A percentile compares a stretch with the other conserved stretches of the same genome.
Evolutionary conservation across 805 yeast genomes (phyloP).

Genomic region (Cyberlindnera mycetangii): DNA sequence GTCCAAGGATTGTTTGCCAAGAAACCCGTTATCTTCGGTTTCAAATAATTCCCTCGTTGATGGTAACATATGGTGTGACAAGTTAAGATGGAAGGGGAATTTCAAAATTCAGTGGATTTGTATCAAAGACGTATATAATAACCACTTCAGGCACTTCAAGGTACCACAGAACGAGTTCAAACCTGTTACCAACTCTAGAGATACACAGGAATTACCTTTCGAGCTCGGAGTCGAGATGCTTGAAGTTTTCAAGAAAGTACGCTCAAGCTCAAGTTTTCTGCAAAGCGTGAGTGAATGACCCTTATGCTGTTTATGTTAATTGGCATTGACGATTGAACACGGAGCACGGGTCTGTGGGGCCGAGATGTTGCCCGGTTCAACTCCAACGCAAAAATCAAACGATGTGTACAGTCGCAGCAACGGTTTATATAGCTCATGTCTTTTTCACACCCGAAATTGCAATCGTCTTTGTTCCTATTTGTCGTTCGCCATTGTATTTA

Average conservation of each 20-base stretch:
- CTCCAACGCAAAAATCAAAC: slow-evolving; percentile 1
- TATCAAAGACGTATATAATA: slow-evolving; percentile 50
- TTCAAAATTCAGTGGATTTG: slow-evolving; percentile 54
- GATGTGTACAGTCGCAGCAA: not conserved
- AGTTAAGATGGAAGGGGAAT: slow-evolving; percentile 46
- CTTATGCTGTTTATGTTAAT: too few species aligned
- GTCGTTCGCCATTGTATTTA: not conserved
- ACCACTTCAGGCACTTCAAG: slow-evolving; percentile 41
- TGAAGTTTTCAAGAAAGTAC: slow-evolving; percentile 35
- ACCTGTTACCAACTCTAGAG: slow-evolving; percentile 58
- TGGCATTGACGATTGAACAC: too few species aligned
- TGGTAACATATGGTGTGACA: slow-evolving; percentile 43
- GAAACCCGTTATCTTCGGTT: not conserved
- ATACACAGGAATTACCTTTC: slow-evolving; percentile 56
- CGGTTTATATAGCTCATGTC: not conserved
- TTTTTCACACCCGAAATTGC: not conserved
- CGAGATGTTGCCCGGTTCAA: not conserved
- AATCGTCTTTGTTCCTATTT: not conserved
- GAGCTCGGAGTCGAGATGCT: slow-evolving; percentile 47
- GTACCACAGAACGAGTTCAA: slow-evolving; percentile 41
- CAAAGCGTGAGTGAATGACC: slow-evolving; percentile 8
- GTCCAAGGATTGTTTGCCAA: slow-evolving; percentile 17
- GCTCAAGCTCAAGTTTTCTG: slow-evolving; percentile 20
- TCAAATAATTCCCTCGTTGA: slow-evolving; percentile 4
- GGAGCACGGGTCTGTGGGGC: too few species aligned